Conservation (phyloP, 2,329 filamentous ascomycete genomes). For the Aspergillus sp. region DNA sequence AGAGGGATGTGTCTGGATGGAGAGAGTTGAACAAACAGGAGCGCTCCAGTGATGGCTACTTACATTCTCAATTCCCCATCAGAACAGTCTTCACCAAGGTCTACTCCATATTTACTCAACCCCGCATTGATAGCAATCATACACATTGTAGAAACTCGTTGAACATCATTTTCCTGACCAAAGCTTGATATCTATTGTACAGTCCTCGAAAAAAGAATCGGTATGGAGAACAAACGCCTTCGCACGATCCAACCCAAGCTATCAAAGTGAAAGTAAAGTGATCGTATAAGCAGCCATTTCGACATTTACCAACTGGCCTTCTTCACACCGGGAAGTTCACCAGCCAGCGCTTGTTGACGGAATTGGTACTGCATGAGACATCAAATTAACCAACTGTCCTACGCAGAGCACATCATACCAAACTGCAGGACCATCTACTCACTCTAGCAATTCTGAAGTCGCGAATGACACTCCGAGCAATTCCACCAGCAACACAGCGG, state of each 20-base stretch:
- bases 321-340: conserved; percentile 85
- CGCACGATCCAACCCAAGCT: conserved; percentile 19
- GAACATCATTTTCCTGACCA: background rate
- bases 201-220: conserved; percentile 8
- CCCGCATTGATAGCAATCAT: background rate
- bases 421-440: conserved; percentile 40
- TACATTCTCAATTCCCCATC: no score
- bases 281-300: conserved; percentile 8
- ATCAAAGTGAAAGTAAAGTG: conserved; percentile 8
- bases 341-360: conserved; percentile 80
- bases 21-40: background rate
- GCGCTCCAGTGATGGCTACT: background rate
- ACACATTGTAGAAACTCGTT: background rate
- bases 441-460: conserved; percentile 92
- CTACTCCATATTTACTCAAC: no score
- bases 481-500: conserved; percentile 88
- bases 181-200: conserved; percentile 12
- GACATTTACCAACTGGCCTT: conserved; percentile 85
- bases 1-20: background rate
- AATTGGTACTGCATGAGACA: conserved; percentile 72
- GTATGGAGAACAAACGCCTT: conserved; percentile 24
- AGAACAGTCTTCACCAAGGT: no score
- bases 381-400: conserved; percentile 16
- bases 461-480: conserved; percentile 81
- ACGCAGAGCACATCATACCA: background rate